A percentile compares a stretch with the other conserved stretches of the same genome.
Evolutionary conservation across 2,329 filamentous ascomycete genomes (phyloP).

Genomic region (Chaetothyriales sp.): DNA sequence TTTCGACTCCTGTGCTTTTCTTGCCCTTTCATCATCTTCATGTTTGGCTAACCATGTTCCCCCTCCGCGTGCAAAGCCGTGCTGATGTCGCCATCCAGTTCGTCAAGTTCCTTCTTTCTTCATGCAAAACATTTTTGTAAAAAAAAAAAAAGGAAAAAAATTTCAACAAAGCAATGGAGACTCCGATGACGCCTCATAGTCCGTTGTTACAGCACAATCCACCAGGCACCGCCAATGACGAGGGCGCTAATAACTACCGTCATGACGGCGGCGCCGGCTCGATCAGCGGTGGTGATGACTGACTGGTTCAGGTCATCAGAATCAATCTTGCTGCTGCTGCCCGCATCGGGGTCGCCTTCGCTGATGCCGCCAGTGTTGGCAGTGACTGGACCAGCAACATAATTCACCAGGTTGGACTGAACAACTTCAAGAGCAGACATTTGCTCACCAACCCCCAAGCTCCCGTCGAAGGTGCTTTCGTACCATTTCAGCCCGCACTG

Average conservation of each 20-base stretch:
- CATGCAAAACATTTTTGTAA: not conserved
- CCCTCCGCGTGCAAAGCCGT: not conserved
- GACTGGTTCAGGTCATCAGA: conserved; percentile 11
- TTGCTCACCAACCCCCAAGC: conserved; percentile 26
- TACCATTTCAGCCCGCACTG: conserved; percentile 30
- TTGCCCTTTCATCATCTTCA: not conserved
- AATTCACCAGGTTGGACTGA: conserved; percentile 37
- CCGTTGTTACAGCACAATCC: conserved; percentile 12
- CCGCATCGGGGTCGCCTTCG: conserved; percentile 30
- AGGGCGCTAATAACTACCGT: conserved; percentile 17
- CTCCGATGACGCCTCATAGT: not conserved
- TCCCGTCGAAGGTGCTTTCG: conserved; percentile 22
- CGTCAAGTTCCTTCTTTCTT: not conserved
- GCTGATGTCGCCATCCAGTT: not conserved
- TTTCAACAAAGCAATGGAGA: too few species aligned
- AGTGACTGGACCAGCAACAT: conserved; percentile 28
- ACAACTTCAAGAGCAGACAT: conserved; percentile 40
- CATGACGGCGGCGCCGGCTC: conserved; percentile 24
- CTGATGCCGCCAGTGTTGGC: conserved; percentile 44
- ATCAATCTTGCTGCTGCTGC: conserved; percentile 17
- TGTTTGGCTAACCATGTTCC: not conserved
- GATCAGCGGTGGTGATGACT: conserved; percentile 22
- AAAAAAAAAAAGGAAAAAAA: too few species aligned
- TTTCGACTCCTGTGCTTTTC: not conserved
- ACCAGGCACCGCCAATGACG: conserved; percentile 16